Evolutionary conservation across 805 yeast genomes (phyloP).

Genomic region (Saccharomycopsis microspora): DNA sequence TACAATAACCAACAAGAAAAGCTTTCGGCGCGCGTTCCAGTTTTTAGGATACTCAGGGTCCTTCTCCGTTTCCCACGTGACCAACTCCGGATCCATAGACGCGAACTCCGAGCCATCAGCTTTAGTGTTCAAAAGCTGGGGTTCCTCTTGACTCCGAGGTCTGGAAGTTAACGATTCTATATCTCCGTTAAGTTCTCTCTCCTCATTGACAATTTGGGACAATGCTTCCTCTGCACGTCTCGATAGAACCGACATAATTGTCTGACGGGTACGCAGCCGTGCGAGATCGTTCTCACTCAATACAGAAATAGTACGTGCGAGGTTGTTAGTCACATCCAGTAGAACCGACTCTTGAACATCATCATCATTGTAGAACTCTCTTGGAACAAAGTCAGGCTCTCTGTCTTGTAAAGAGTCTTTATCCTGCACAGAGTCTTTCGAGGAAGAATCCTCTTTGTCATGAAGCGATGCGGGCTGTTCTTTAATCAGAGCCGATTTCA

Average conservation of each 20-base stretch:
- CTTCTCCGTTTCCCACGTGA: constrained; percentile 55
- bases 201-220: background rate
- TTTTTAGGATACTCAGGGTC: constrained; percentile 59
- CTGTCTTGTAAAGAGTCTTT: too few relatives aligned
- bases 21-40: constrained; percentile 36
- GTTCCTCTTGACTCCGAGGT: background rate
- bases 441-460: too few relatives aligned
- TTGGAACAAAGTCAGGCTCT: too few relatives aligned
- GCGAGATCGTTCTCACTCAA: constrained; percentile 18
- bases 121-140: constrained; percentile 21
- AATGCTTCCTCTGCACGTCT: constrained; percentile 4
- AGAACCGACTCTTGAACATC: too few relatives aligned
- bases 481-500: too few relatives aligned
- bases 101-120: constrained; percentile 43
- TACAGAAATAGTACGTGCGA: too few relatives aligned
- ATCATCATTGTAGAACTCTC: too few relatives aligned
- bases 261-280: constrained; percentile 30
- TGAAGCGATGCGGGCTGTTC: too few relatives aligned
- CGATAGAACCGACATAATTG: constrained; percentile 26
- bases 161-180: background rate
- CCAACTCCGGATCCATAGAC: constrained; percentile 49
- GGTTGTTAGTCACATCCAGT: too few relatives aligned
- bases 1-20: constrained; percentile 35
- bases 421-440: too few relatives aligned
- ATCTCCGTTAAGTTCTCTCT: too few relatives aligned